Base-by-base conservation (phyloP, 2,329 filamentous ascomycete species). In the Aureobasidium lini region DNA sequence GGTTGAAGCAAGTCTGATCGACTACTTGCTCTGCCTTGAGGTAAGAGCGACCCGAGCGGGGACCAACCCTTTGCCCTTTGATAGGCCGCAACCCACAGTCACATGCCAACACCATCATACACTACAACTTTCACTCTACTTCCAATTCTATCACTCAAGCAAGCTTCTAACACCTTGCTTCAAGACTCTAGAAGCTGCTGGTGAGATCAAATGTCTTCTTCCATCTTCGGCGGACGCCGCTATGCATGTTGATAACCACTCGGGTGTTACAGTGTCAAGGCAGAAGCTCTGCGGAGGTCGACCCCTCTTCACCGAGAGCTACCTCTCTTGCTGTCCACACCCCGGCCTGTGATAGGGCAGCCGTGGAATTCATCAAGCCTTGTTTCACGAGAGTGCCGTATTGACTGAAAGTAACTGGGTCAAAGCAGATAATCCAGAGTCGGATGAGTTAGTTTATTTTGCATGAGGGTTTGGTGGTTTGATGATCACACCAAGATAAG, bases 21-120 rank as follows among this genome's bases (percentile, higher is more conserved):
- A 6, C 29, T 18, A 49, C 36, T 31, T 49, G 46, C 8, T 49
- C 48, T 11, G 4, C 4, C 32, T 10, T 29, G 23, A 49, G 48
- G 48, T 9, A 52, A 40, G 47, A 50, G 32, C 28, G 32, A 37
- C 32, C 28, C n/a, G 50, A 42, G 50, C 50, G 50, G 50, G 50
- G 50, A 43, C 28, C 37, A 39, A 28, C 16, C 16, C 9, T n/a
- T 13, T 15, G 2, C 9, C 37, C 4, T 40, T 28, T 32, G 49
- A 53, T 54, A 54, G 50, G 50, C 50, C 28, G 39, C 37, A 32
- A 43, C 37, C 2, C 50, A 34, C 28, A 10, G 50, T 54, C 50
- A 54, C 50, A 54, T 54, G 50, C 50, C 50, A 54, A 28, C 50
- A 54, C 29, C 18, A 8, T 11, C 31, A 9, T 2, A 13, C 10